Evolutionary conservation across 768 basidiomycete genomes (phyloP).

Genomic region (Mycena crocata): DNA sequence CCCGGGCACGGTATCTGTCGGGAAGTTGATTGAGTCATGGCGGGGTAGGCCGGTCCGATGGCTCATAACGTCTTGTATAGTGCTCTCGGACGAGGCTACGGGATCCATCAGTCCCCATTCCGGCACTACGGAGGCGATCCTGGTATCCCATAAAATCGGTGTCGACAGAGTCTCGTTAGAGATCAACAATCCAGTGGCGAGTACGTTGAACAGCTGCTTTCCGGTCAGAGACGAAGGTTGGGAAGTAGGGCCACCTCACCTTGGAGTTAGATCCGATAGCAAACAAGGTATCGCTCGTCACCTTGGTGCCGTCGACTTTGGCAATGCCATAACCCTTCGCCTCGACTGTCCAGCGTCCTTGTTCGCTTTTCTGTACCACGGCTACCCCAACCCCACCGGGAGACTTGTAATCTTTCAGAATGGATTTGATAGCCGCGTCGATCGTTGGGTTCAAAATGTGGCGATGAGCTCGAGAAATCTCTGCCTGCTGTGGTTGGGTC

Average conservation of each 20-base stretch:
- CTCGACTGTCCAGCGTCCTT: conserved; percentile 22
- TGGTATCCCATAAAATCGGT: conserved; percentile 29
- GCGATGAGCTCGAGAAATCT: no score
- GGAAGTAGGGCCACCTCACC: neutral
- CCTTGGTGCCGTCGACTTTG: conserved; percentile 23
- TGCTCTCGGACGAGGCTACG: conserved; percentile 30
- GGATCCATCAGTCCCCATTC: conserved; percentile 32
- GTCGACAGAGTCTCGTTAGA: conserved; percentile 25
- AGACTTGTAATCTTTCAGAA: conserved; percentile 26
- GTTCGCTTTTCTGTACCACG: conserved; percentile 10
- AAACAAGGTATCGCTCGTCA: conserved; percentile 23
- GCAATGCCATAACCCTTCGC: conserved; percentile 33
- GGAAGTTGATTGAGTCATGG: conserved; percentile 32
- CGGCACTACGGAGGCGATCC: conserved; percentile 26
- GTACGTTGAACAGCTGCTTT: conserved; percentile 26
- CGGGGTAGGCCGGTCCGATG: conserved; percentile 43
- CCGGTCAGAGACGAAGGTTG: neutral
- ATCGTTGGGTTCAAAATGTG: conserved; percentile 3
- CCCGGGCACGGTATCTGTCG: conserved; percentile 10
- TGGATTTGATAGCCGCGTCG: conserved; percentile 20
- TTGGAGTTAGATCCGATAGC: conserved; percentile 36
- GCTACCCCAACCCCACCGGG: conserved; percentile 31
- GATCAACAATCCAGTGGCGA: conserved; percentile 31
- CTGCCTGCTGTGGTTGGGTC: no score
- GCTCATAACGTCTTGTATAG: conserved; percentile 39